Conservation (phyloP, 768 basidiomycete species). For the Pleurotus giganteus region DNA sequence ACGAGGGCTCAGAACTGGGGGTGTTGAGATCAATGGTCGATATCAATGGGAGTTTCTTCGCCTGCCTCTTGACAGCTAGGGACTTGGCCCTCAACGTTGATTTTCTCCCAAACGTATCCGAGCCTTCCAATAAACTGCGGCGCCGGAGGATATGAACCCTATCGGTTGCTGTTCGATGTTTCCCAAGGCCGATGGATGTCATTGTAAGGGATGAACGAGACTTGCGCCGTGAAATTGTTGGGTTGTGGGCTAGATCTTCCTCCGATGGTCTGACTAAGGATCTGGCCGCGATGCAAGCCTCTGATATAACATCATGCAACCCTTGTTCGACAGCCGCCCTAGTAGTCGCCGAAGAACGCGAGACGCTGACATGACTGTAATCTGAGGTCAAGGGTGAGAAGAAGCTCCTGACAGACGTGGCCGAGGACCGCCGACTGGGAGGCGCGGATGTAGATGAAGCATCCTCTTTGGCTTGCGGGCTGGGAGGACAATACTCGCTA, state of each 20-base stretch:
- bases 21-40: slow-evolving; percentile 9
- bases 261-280: slow-evolving; percentile 61
- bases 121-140: slow-evolving; percentile 43
- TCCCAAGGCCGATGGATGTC: slow-evolving; percentile 59
- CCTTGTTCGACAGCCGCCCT: slow-evolving; percentile 75
- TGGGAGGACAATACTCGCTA: slow-evolving; percentile 27
- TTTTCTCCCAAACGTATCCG: slow-evolving; percentile 22
- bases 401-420: slow-evolving; percentile 61
- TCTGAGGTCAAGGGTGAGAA: slow-evolving; percentile 53
- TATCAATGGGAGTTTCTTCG: slow-evolving; percentile 26
- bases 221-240: slow-evolving; percentile 30
- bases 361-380: slow-evolving; percentile 59
- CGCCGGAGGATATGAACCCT: slow-evolving; percentile 66
- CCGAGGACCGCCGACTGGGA: slow-evolving; percentile 58
- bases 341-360: slow-evolving; percentile 62
- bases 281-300: slow-evolving; percentile 66
- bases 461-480: slow-evolving; percentile 23
- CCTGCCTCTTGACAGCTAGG: slow-evolving; percentile 23
- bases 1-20: slow-evolving; percentile 15
- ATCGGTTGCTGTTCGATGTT: slow-evolving; percentile 63
- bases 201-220: slow-evolving; percentile 42
- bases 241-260: slow-evolving; percentile 60
- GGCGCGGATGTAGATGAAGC: slow-evolving; percentile 19
- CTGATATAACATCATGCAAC: slow-evolving; percentile 79
- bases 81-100: slow-evolving; percentile 22